Evolutionary conservation across 345 rosid species (phyloP), one percentile per base, ranked within the genome.

Genomic region (Lepidium africanum): DNA sequence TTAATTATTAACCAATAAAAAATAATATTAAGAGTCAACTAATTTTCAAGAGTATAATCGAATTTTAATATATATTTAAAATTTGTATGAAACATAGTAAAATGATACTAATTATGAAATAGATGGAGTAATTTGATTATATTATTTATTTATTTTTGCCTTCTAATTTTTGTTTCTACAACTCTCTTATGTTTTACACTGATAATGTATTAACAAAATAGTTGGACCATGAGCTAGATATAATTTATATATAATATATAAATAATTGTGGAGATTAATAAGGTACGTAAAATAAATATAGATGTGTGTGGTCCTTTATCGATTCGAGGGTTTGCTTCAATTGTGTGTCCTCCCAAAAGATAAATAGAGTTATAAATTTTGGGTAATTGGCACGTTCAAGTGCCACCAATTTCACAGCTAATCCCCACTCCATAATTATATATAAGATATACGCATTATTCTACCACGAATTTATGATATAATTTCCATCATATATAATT

Each of bases 341-440:
- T 33, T 58, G 40, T 49, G 25, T 72, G 16, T 54, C 10, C 59
- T 71, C 69, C 48, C 67, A 37, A 63, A 23, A 62, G 54, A 21
- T 39, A 37, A 72, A 30, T 30, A 65, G 58, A 49, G 13, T 65
- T 58, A 58, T 35, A 35, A 41, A 49, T 19, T 74, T 60, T 59
- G 59, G 67, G 60, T 73, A 49, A 49, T 37, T 43, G 49, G 63
- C 73, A 74, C 45, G 69, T 74, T 74, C 65, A 65, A 48, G 39
- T 65, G 66, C 71, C 76, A 73, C 58, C 76, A n/a, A 65, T 30
- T 57, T 73, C 77, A 66, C 72, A 73, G 77, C 63, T 73, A 51
- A 66, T 14, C 43, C 62, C 57, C 72, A 59, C 61, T 59, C 35
- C 61, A 51, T 49, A 27, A 50, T 59, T 50, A 12, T 32, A 12